Evolutionary conservation across 2,329 filamentous ascomycete species (phyloP), one percentile per base, ranked within the genome.

Genomic region (Phaeosphaeriaceae sp.): DNA sequence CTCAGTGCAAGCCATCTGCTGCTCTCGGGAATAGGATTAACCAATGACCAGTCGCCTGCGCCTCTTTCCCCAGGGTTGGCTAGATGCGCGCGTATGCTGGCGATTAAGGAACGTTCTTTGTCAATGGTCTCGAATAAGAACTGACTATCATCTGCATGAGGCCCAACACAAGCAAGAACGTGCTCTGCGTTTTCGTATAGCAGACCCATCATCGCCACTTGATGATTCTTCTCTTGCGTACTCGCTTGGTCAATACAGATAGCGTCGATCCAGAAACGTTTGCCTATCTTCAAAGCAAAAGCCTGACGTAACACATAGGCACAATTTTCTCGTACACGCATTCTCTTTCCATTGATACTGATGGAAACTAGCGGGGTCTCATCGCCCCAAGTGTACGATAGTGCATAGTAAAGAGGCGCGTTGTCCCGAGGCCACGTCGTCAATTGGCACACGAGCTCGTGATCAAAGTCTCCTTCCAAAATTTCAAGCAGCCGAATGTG

Each of bases 351-450:
- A 17, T 48, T 40, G 26, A 49, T 35, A 6, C n/a, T n/a, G 6
- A 44, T 26, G 3, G 4, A n/a, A 6, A 28, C 7, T 4, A 17
- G 33, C 0, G 11, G 12, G 11, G 16, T 5, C 2, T 23, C 33
- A 32, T 42, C 62, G 11, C 66, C 57, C 67, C 68, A 71, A 1
- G 61, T 58, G 29, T 70, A 70, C 0, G 66, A 70, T 8, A 64
- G 48, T 0, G 66, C 58, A 34, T 65, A 63, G 43, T 70, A 70
- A 18, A 65, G 58, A 1, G 66, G 66, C 15, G 48, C 52, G 23
- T 29, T 11, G 7, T 51, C 38, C 6, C 48, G 42, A 2, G 38
- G 32, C 38, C 38, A 48, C 13, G 21, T 11, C 5, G 45, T 30
- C 13, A 39, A 23, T 15, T 13, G 11, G 16, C 38, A 47, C 6